Evolutionary conservation across 2,329 filamentous ascomycete species (phyloP), one percentile per base, ranked within the genome.

Genomic region (Herpotrichia juniperi): DNA sequence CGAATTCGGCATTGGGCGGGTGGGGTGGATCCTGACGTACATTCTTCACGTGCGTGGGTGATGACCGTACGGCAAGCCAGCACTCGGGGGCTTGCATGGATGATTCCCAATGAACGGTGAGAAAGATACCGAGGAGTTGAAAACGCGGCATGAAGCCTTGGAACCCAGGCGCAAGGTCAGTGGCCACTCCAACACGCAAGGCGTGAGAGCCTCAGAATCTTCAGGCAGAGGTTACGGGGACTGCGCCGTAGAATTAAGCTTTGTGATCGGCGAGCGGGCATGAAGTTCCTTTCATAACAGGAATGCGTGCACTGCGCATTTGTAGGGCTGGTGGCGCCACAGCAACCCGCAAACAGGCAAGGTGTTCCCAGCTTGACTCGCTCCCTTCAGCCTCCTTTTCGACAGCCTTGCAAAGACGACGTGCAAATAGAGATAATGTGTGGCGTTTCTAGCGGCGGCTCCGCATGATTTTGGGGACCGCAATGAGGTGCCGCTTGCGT

Each of bases 201-300:
- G 17, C 17, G 48, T 44, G 45, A 25, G 24, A 21, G 49, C 10
- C 11, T 34, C 11, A 32, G 14, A 17, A 12, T 8, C 17, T 17
- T 12, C 24, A 34, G 21, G 50, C 11, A 24, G 25, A n/a, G 34
- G 46, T 25, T n/a, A 24, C n/a, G 14, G n/a, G 17, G 31, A 16
- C 2, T 16, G 26, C 17, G 50, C 4, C 16, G 45, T 53, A n/a
- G 34, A 42, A 45, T 40, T 49, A 53, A 49, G 50, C 50, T 53
- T 52, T 53, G n/a, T 42, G 50, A 49, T 53, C 50, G 46, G 35
- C 45, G 50, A 53, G 46, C 50, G 31, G 45, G 30, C 40, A 40
- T 42, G 42, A 42, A 46, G 40, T 28, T 42, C 31, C 5, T 43
- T 51, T 43, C 39, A 34, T 43, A 43, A 40, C 39, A 53, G 50